Evolutionary conservation across 73 alveolate genomes (phyloP).

Genomic region (Tetrahymena elliotti): DNA sequence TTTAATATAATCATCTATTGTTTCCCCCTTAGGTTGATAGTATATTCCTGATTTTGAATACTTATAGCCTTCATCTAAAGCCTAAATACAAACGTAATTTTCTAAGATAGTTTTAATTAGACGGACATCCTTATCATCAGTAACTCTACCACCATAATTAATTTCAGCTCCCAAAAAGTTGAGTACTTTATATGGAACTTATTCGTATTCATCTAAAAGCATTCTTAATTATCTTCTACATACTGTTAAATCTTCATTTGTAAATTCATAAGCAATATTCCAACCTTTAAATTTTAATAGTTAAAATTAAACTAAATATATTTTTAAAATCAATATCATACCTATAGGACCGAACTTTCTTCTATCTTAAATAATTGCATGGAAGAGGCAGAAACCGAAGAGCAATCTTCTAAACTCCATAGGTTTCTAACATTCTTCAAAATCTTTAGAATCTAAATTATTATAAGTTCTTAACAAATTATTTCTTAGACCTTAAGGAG

Average conservation of each 20-base stretch:
- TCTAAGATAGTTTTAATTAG: constrained; percentile 81
- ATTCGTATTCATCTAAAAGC: constrained; percentile 95
- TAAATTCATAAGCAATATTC: constrained; percentile 99
- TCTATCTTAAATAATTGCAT: constrained; percentile 98
- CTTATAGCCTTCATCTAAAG: constrained; percentile 67
- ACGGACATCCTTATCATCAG: constrained; percentile 97
- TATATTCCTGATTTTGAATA: constrained; percentile 16
- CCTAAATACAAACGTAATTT: constrained; percentile 84
- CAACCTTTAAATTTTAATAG: constrained; percentile 63
- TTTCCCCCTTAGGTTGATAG: constrained; percentile 6
- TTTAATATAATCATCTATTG: constrained; percentile 51
- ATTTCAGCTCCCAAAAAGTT: constrained; percentile 97
- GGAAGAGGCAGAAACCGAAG: constrained; percentile 98
- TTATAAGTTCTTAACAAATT: constrained; percentile 85
- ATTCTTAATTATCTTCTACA: constrained; percentile 96
- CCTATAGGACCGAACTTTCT: constrained; percentile 98
- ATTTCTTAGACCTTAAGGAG: constrained; percentile 95
- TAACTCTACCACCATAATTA: constrained; percentile 99
- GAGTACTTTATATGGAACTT: constrained; percentile 93
- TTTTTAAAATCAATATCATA: not conserved
- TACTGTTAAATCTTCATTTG: constrained; percentile 98
- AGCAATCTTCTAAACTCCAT: constrained; percentile 74
- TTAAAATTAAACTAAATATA: not conserved
- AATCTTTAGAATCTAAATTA: constrained; percentile 70
- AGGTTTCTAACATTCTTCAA: constrained; percentile 97